Conservation (phyloP, 495 filamentous ascomycete genomes). For the Tuber aestivum region DNA sequence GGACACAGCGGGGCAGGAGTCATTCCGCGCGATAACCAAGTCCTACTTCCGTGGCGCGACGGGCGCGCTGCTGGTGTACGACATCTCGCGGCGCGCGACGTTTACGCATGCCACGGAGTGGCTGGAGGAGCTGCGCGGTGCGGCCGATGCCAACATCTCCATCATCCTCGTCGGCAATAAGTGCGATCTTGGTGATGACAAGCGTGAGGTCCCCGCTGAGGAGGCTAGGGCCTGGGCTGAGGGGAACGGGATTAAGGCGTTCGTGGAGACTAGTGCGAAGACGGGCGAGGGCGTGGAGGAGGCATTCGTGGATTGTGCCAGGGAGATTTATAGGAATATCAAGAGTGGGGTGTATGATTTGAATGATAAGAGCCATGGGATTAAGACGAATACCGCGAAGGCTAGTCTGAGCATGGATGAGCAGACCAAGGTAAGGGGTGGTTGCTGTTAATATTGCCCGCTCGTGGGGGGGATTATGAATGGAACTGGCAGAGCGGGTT, state of each 20-base stretch:
- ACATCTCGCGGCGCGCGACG: conserved; percentile 79
- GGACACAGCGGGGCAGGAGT: conserved; percentile 98
- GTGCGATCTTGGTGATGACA: conserved; percentile 62
- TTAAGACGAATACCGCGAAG: conserved; percentile 55
- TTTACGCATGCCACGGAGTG: conserved; percentile 80
- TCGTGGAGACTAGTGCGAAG: conserved; percentile 95
- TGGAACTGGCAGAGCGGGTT: conserved; percentile 15
- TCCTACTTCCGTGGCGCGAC: conserved; percentile 92
- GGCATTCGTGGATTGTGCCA: conserved; percentile 86
- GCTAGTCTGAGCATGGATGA: conserved; percentile 39
- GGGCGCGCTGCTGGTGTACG: conserved; percentile 88
- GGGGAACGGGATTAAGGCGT: conserved; percentile 72
- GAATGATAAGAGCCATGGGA: conserved; percentile 88
- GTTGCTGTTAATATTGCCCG: conserved; percentile 32
- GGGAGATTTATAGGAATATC: conserved; percentile 91
- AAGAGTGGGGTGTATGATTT: conserved; percentile 88
- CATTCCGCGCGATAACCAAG: conserved; percentile 68
- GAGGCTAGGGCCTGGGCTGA: conserved; percentile 87
- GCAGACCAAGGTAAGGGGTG: conserved; percentile 29
- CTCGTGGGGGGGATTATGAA: conserved; percentile 7
- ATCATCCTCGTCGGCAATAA: conserved; percentile 96
- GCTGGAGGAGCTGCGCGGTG: conserved; percentile 85
- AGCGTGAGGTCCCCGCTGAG: conserved; percentile 66
- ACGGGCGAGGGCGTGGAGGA: conserved; percentile 86
- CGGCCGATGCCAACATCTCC: conserved; percentile 88